Evolutionary conservation across 306 rosid genomes (phyloP).

Genomic region (Crotalaria pallida): DNA sequence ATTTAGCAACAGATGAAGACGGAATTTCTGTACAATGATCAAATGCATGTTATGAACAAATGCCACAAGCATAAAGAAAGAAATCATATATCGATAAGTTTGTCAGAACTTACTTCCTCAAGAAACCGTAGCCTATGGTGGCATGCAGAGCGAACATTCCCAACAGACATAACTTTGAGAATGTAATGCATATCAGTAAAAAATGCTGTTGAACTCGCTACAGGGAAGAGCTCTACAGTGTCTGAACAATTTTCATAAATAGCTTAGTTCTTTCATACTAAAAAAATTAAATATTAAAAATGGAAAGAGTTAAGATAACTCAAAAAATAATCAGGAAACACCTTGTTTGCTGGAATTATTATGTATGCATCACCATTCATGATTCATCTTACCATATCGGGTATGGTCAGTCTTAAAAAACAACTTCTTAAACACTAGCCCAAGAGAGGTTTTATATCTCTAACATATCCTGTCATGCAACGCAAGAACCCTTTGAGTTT

Average conservation of each 20-base stretch:
- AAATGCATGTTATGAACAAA: slow-evolving; percentile 32
- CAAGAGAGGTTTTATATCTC: neutral
- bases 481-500: neutral
- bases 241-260: slow-evolving; percentile 25
- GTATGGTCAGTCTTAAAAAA: neutral
- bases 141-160: slow-evolving; percentile 75
- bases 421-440: neutral
- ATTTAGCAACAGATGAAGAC: slow-evolving; percentile 66
- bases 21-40: slow-evolving; percentile 67
- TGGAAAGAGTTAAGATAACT: neutral
- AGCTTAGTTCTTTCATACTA: neutral
- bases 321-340: neutral
- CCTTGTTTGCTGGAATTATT: neutral
- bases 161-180: slow-evolving; percentile 65
- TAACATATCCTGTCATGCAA: neutral
- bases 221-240: slow-evolving; percentile 41
- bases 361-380: neutral
- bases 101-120: slow-evolving; percentile 56
- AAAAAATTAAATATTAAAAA: neutral
- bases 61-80: slow-evolving; percentile 2
- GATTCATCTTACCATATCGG: neutral
- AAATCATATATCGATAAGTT: slow-evolving; percentile 10
- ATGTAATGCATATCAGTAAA: slow-evolving; percentile 68
- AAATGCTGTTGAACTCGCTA: slow-evolving; percentile 46
- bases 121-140: slow-evolving; percentile 75